These are phyloP conservation scores for Botrytis fragariae DNA, from an alignment of 2,329 filamentous ascomycete genomes.

Conservation along the genomic window DNA sequence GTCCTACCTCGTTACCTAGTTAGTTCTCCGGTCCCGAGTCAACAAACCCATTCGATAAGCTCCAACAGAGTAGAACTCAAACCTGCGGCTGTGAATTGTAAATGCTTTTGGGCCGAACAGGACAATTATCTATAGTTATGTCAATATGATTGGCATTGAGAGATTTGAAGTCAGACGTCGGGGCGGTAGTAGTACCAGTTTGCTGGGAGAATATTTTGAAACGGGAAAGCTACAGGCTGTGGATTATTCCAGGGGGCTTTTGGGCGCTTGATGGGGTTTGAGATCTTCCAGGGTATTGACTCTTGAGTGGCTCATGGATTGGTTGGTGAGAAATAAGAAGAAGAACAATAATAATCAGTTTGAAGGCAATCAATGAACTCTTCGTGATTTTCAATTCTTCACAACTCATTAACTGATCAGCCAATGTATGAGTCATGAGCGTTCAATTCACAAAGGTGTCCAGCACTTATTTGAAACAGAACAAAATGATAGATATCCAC, in stretches of 20 bases:
- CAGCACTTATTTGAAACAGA: background rate
- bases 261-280: conserved; percentile 15
- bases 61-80: background rate
- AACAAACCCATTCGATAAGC: background rate
- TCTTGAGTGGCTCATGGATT: background rate
- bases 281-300: background rate
- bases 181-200: background rate
- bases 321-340: background rate
- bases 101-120: background rate
- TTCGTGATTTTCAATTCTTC: background rate
- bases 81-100: background rate
- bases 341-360: background rate
- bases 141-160: conserved; percentile 6
- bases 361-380: background rate
- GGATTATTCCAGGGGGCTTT: background rate
- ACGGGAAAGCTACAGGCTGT: conserved; percentile 3
- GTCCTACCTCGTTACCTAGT: background rate
- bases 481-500: background rate
- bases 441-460: background rate
- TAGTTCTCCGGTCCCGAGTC: background rate
- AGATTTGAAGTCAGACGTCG: background rate
- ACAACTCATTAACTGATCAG: background rate
- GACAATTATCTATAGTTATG: background rate
- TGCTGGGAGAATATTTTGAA: background rate
- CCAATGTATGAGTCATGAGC: background rate